phyloP scores from a whole-genome alignment of 116 monocot genomes.

The Iris pallida region DNA sequence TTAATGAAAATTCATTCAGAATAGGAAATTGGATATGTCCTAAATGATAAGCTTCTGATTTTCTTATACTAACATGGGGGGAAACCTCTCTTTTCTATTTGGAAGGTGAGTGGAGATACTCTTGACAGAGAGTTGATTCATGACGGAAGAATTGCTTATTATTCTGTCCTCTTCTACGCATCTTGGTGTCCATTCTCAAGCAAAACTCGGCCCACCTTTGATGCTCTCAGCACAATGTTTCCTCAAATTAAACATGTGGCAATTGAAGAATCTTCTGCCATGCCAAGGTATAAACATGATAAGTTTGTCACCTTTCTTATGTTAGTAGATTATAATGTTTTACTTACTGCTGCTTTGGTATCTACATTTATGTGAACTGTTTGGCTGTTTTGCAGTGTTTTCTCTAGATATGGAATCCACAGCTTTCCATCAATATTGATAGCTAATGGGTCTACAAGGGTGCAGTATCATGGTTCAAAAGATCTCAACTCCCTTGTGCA shows the following conservation, averaged over 20 bases:
- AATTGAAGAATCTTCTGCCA: constrained; percentile 66
- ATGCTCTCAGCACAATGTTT: constrained; percentile 72
- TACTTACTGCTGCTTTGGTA: background rate
- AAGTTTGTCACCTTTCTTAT: background rate
- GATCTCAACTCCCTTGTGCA: constrained; percentile 44
- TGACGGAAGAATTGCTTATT: constrained; percentile 25
- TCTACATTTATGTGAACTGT: background rate
- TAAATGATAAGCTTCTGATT: background rate
- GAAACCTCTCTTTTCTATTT: background rate
- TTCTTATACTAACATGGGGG: no score
- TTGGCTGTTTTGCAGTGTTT: constrained; percentile 34
- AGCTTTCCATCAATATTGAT: constrained; percentile 67
- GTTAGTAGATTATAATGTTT: background rate
- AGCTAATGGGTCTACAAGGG: constrained; percentile 27
- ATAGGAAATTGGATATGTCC: background rate
- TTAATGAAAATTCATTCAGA: background rate
- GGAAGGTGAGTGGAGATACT: constrained; percentile 46
- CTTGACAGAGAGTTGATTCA: constrained; percentile 37
- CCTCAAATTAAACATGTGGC: constrained; percentile 66
- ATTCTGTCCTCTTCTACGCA: constrained; percentile 71
- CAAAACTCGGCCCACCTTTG: constrained; percentile 38
- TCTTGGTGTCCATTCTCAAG: constrained; percentile 87
- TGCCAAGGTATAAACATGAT: constrained; percentile 45
- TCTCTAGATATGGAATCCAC: constrained; percentile 70
- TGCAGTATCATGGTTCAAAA: constrained; percentile 55